Conservation (phyloP, 2,329 filamentous ascomycete species). For the Hyphodiscus sp. region DNA sequence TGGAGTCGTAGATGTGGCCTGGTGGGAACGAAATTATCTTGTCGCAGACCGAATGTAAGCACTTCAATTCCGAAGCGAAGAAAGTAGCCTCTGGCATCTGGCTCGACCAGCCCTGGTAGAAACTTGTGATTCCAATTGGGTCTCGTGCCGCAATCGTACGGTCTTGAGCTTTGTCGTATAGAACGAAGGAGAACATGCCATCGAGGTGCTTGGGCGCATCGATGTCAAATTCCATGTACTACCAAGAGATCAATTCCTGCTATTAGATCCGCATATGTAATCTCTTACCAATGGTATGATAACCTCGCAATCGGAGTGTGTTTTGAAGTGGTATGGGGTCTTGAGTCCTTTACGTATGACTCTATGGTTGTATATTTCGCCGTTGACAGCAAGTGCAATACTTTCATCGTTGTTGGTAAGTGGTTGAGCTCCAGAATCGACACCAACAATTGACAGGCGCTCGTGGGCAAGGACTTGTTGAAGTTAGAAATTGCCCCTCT, state of each 20-base stretch:
- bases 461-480: constrained; percentile 85
- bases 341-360: constrained; percentile 83
- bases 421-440: constrained; percentile 92
- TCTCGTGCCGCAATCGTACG: constrained; percentile 90
- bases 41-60: constrained; percentile 87
- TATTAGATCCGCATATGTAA: not conserved
- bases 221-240: constrained; percentile 90
- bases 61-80: constrained; percentile 97
- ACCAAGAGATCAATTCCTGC: constrained; percentile 8
- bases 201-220: constrained; percentile 92
- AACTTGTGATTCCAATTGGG: constrained; percentile 93
- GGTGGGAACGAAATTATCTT: constrained; percentile 91
- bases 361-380: constrained; percentile 99
- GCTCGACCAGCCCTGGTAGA: constrained; percentile 92
- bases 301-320: constrained; percentile 96
- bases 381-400: constrained; percentile 93
- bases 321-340: constrained; percentile 92
- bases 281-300: constrained; percentile 84
- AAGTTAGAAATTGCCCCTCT: constrained; percentile 13
- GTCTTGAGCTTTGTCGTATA: constrained; percentile 93
- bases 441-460: constrained; percentile 90
- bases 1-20: constrained; percentile 92
- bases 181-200: constrained; percentile 99
- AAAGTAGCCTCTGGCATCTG: constrained; percentile 78
- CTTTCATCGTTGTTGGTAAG: constrained; percentile 85